Conservation (phyloP, 371 early-diverging fungal genomes). For the Parasitella parasitica region DNA sequence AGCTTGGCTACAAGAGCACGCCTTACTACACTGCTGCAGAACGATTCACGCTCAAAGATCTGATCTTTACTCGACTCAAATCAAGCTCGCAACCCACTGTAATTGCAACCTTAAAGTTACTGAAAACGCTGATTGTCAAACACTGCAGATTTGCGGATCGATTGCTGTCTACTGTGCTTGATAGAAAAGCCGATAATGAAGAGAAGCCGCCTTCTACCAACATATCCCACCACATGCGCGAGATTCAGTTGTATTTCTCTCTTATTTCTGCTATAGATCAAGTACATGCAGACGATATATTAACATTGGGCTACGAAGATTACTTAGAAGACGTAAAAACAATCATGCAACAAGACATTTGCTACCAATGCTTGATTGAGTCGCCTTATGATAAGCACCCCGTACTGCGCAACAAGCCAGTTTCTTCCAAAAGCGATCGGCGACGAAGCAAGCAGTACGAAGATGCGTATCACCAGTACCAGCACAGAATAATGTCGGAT, state of each 20-base stretch:
- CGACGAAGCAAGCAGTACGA: conserved; percentile 39
- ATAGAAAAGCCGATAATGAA: conserved; percentile 14
- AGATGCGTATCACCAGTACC: background rate
- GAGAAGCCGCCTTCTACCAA: conserved; percentile 24
- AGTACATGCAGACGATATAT: conserved; percentile 55
- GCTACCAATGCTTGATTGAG: conserved; percentile 52
- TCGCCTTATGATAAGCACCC: conserved; percentile 13
- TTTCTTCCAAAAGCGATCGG: conserved; percentile 41
- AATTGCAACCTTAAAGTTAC: conserved; percentile 79
- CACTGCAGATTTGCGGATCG: conserved; percentile 77
- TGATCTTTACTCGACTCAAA: conserved; percentile 74
- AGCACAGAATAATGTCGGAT: background rate
- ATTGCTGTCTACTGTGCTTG: conserved; percentile 68
- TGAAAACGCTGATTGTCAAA: conserved; percentile 71
- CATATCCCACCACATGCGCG: conserved; percentile 66
- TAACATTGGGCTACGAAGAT: conserved; percentile 68
- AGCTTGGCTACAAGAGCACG: background rate
- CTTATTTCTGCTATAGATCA: conserved; percentile 60
- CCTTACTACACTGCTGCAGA: background rate
- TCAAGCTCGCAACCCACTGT: conserved; percentile 75
- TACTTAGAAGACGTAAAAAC: conserved; percentile 78
- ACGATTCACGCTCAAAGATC: conserved; percentile 74
- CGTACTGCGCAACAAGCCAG: conserved; percentile 23
- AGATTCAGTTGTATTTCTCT: conserved; percentile 71
- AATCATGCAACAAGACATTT: conserved; percentile 60